Conservation (phyloP, 1,139 yeast genomes). For the Geotrichum fermentans region DNA sequence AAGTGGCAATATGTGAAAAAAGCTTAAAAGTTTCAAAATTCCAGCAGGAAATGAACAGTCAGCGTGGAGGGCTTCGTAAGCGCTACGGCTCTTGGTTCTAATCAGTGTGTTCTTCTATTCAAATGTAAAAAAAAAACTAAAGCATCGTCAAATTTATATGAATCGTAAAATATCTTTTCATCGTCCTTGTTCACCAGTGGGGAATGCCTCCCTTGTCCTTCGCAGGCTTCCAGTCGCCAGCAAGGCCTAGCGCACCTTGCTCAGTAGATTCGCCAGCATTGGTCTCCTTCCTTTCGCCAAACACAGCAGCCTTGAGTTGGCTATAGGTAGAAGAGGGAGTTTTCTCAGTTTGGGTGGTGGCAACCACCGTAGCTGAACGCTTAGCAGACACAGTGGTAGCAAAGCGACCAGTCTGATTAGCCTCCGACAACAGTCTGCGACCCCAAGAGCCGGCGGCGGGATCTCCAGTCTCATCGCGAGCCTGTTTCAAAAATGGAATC, state of each 20-base stretch:
- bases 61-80: too few species aligned
- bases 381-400: not conserved
- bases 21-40: too few species aligned
- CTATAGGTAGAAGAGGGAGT: conserved; percentile 1
- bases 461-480: conserved; percentile 92
- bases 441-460: conserved; percentile 92
- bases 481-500: conserved; percentile 86
- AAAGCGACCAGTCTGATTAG: conserved; percentile 3
- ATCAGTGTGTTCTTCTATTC: too few species aligned
- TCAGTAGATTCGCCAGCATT: conserved; percentile 11
- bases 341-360: not conserved
- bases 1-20: too few species aligned
- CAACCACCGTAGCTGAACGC: conserved; percentile 1
- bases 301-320: conserved; percentile 12
- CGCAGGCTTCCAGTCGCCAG: conserved; percentile 28
- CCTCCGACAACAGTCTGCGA: conserved; percentile 59
- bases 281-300: conserved; percentile 13
- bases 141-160: too few species aligned
- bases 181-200: conserved; percentile 26
- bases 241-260: conserved; percentile 25
- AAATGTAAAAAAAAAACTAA: too few species aligned
- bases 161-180: too few species aligned
- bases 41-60: too few species aligned
- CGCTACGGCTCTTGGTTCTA: too few species aligned
- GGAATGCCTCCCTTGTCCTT: conserved; percentile 28